Conservation (phyloP, 106 monocot genomes). For the Dendrobium chrysotoxum region DNA sequence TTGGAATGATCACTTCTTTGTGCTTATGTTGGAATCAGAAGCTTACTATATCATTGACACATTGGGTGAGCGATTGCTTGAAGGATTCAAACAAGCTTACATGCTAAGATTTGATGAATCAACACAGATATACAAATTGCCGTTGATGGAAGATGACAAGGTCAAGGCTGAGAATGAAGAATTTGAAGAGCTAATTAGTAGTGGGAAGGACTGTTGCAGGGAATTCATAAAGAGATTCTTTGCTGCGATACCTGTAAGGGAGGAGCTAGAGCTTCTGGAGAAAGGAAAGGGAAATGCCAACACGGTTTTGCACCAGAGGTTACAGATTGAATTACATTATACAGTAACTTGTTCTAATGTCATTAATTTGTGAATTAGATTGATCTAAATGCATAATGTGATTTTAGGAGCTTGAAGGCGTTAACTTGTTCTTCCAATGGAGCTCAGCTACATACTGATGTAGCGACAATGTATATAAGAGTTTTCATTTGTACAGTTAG, state of each 20-base stretch:
- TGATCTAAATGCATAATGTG: too few species aligned
- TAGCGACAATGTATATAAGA: too few species aligned
- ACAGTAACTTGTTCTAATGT: background rate
- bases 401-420: too few species aligned
- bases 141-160: background rate
- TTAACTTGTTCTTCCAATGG: too few species aligned
- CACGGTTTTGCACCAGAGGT: conserved; percentile 35
- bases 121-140: conserved; percentile 15
- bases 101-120: conserved; percentile 22
- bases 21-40: conserved; percentile 33
- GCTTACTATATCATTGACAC: conserved; percentile 47
- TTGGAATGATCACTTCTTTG: conserved; percentile 72
- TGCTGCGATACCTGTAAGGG: conserved; percentile 51
- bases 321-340: conserved; percentile 66
- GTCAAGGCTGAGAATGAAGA: background rate
- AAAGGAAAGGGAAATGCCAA: conserved; percentile 10
- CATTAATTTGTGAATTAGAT: background rate
- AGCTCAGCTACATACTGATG: too few species aligned
- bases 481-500: too few species aligned
- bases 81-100: conserved; percentile 49
- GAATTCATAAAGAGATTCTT: conserved; percentile 56
- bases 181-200: conserved; percentile 15
- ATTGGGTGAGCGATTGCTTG: conserved; percentile 46
- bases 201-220: conserved; percentile 48
- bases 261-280: conserved; percentile 24